Base-by-base conservation (phyloP, 345 rosid species). In the Acer yangbiense region DNA sequence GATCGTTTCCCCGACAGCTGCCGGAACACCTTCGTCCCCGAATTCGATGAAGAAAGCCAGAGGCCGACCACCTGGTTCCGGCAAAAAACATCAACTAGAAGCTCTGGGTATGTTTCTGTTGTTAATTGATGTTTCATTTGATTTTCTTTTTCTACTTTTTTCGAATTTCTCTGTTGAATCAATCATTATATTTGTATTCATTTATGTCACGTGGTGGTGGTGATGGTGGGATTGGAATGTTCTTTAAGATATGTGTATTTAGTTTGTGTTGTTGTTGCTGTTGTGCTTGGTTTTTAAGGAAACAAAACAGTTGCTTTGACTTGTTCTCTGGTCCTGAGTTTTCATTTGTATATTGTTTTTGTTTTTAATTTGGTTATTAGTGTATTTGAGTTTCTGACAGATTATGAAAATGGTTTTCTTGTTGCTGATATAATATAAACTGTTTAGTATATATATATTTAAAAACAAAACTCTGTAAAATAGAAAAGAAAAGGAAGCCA, bases 61-160 rank as follows among this genome's bases (percentile, higher is more conserved):
- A 35, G 39, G 39, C 39, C 39, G 39, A 35, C 98, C 98, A 29
- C 98, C 87, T 69, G 98, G 98, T 44, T 91, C 98, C n/a, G 75
- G 79, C 80, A 95, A 87, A 81, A 91, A 90, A 82, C 90, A 78
- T 65, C 87, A 69, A 58, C 70, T 82, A 69, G 83, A 88, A 65
- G 88, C 91, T 65, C 71, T 89, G 63, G 98, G 98, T 94, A 85
- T 77, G 48, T 68, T 43, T 39, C 39, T 57, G 32, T 20, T 18
- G 18, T 5, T 50, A 4, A 7, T 21, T 79, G 3, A 29, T 52
- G 9, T 44, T 35, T 4, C 25, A 29, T 46, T 55, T 61, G 54
- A 43, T 60, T 2, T 4, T 18, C 21, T 44, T 75, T 64, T 7
- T 23, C 39, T 35, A 35, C 39, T 4, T 35, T 35, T 35, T 35